Evolutionary conservation across 73 alveolate species (phyloP).

Genomic region (Paramecium octaurelia): DNA sequence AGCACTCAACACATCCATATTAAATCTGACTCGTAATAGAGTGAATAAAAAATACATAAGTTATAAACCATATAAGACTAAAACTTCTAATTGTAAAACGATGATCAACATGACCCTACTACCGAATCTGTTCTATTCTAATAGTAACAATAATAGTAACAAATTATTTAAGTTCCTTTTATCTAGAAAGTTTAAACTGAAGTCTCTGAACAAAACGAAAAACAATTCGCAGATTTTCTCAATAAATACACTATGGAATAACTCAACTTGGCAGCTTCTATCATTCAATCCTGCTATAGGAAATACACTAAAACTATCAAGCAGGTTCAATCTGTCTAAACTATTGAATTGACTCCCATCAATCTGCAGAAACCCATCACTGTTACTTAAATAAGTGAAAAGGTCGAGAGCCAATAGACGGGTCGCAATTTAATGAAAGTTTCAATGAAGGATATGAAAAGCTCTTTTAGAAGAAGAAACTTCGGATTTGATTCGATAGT

Average conservation of each 20-base stretch:
- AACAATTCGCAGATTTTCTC: background rate
- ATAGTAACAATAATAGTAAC: background rate
- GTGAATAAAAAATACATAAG: conserved; percentile 7
- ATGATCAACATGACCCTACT: background rate
- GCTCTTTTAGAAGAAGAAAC: background rate
- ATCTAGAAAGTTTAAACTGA: background rate
- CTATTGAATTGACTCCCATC: background rate
- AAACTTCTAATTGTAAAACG: background rate
- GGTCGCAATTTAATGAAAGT: background rate
- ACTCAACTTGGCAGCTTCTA: background rate
- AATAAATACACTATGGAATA: background rate
- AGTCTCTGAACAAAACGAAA: background rate
- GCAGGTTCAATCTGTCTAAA: background rate
- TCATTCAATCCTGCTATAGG: background rate
- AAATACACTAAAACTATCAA: background rate
- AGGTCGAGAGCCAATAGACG: background rate
- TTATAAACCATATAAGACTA: background rate
- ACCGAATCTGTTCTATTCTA: background rate
- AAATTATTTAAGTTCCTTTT: background rate
- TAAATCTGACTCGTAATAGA: conserved; percentile 16
- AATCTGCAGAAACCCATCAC: background rate
- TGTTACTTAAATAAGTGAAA: background rate
- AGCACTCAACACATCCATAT: background rate
- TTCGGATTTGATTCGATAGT: background rate
- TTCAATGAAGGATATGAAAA: background rate